These are phyloP conservation scores for Kazachstania kunashirensis DNA, from an alignment of 805 yeast species.

Conservation along the genomic window DNA sequence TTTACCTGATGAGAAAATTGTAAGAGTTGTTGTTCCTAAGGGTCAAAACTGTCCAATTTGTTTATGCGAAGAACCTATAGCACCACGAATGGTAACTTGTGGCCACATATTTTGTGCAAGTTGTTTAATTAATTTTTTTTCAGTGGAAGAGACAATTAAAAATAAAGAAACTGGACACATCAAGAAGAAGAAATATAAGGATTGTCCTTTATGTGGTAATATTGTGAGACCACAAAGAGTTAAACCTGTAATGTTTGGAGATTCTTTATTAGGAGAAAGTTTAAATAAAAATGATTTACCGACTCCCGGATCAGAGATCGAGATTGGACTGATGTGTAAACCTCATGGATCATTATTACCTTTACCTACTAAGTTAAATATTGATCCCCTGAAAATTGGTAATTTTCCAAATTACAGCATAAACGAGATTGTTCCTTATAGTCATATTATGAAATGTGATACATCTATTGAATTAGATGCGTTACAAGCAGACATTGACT, in stretches of 20 bases:
- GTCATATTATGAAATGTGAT: conserved; percentile 65
- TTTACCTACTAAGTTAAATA: conserved; percentile 40
- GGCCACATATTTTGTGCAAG: conserved; percentile 87
- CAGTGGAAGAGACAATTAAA: conserved; percentile 37
- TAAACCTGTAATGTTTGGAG: conserved; percentile 55
- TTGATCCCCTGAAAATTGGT: conserved; percentile 32
- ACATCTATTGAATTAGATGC: conserved; percentile 42
- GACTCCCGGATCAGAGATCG: conserved; percentile 42
- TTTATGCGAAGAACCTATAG: conserved; percentile 69
- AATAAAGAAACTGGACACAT: conserved; percentile 24
- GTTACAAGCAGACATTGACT: conserved; percentile 49
- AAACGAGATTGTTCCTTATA: conserved; percentile 37
- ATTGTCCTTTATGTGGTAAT: conserved; percentile 75
- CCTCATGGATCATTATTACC: conserved; percentile 37
- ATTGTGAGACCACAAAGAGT: conserved; percentile 44
- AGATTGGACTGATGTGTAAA: conserved; percentile 56
- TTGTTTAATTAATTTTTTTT: conserved; percentile 62
- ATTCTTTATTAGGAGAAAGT: conserved; percentile 8
- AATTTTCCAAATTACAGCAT: conserved; percentile 49
- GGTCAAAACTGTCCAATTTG: conserved; percentile 89
- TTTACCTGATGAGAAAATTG: conserved; percentile 47
- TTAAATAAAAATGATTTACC: conserved; percentile 31
- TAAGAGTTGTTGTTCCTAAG: conserved; percentile 65
- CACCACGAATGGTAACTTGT: conserved; percentile 91
- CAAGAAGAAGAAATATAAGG: conserved; percentile 43